Evolutionary conservation across 2,329 filamentous ascomycete species (phyloP).

Genomic region (Fusarium algeriense): DNA sequence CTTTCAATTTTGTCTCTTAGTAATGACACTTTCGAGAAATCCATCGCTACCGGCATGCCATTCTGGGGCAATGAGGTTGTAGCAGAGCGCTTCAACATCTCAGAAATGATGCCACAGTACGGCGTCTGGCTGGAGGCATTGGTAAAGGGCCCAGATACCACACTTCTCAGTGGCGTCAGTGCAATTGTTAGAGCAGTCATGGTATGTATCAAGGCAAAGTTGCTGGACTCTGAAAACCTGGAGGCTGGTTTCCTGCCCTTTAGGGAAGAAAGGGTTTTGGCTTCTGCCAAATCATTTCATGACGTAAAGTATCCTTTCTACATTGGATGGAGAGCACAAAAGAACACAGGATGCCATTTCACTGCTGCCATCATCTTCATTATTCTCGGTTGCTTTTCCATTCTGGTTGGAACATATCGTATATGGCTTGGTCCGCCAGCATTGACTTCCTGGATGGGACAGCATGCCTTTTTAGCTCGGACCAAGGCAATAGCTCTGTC

Average conservation of each 20-base stretch:
- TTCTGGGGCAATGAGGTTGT: background rate
- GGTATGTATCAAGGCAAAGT: background rate
- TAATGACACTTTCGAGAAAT: background rate
- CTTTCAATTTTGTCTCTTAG: background rate
- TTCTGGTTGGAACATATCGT: constrained; percentile 1
- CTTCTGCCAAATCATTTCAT: background rate
- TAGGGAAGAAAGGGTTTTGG: background rate
- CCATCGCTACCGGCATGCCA: background rate
- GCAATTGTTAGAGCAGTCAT: constrained; percentile 8
- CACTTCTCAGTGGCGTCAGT: background rate
- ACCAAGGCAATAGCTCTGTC: background rate
- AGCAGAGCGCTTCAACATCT: background rate
- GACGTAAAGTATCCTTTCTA: background rate
- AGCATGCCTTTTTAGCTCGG: background rate
- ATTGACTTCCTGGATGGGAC: constrained; percentile 32
- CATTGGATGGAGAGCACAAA: background rate
- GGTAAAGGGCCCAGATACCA: background rate
- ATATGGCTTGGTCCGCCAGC: constrained; percentile 21
- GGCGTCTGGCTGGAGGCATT: constrained; percentile 3
- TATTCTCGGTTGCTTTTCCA: constrained; percentile 10
- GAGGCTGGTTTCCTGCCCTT: background rate
- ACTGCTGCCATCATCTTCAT: constrained; percentile 9
- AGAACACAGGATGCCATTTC: background rate
- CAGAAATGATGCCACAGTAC: background rate
- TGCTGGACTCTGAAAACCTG: background rate